Evolutionary conservation across 768 basidiomycete genomes (phyloP).

Genomic region (Leccinum imitatum): DNA sequence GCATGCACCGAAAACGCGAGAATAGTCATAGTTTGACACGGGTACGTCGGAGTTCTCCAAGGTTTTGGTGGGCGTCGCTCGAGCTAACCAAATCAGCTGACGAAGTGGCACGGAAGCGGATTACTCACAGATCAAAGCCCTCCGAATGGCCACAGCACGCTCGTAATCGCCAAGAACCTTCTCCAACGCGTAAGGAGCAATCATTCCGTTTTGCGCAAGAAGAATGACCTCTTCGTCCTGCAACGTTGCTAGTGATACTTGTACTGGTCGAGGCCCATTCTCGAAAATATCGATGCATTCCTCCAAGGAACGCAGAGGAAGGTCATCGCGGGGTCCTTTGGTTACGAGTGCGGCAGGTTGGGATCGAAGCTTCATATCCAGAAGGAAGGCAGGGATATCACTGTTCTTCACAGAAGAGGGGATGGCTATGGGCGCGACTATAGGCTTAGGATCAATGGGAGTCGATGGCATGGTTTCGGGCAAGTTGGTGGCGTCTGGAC

Average conservation of each 20-base stretch:
- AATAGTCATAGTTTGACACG: slow-evolving; percentile 85
- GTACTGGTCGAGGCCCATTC: slow-evolving; percentile 62
- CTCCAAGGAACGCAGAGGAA: slow-evolving; percentile 38
- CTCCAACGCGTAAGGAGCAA: slow-evolving; percentile 93
- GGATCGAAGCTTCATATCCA: slow-evolving; percentile 36
- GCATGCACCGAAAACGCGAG: slow-evolving; percentile 91
- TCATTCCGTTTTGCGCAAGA: slow-evolving; percentile 87
- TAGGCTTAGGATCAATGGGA: slow-evolving; percentile 9
- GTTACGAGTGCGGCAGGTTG: slow-evolving; percentile 19
- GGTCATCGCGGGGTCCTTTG: slow-evolving; percentile 15
- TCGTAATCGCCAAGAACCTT: slow-evolving; percentile 87
- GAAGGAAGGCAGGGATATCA: slow-evolving; percentile 29
- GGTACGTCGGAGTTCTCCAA: slow-evolving; percentile 84
- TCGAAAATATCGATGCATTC: slow-evolving; percentile 74
- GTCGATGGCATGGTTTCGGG: slow-evolving; percentile 19
- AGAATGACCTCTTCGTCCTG: slow-evolving; percentile 92
- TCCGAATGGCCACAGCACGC: slow-evolving; percentile 81
- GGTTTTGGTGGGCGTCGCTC: slow-evolving; percentile 55
- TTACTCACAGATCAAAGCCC: slow-evolving; percentile 84
- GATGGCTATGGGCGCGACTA: slow-evolving; percentile 28
- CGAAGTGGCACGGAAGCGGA: slow-evolving; percentile 1
- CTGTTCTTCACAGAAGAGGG: slow-evolving; percentile 17
- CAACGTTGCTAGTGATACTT: slow-evolving; percentile 56
- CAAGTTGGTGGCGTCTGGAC: slow-evolving; percentile 11
- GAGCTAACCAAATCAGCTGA: slow-evolving; percentile 1